Conservation (phyloP, 208 protist genomes). For the Hexamita inflata region DNA sequence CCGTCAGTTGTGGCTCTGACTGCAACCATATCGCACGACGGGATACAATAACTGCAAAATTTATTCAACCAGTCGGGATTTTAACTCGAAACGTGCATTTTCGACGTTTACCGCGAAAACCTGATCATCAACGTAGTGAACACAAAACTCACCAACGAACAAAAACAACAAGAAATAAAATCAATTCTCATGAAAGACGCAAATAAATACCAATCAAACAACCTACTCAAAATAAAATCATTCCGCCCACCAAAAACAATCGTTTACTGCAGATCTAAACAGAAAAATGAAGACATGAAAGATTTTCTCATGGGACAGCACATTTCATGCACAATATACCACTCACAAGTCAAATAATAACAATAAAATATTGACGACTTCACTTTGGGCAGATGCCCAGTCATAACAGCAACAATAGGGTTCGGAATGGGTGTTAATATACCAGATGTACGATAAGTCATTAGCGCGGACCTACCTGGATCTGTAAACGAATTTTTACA, state of each 20-base stretch:
- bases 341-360: not conserved
- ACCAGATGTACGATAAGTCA: not conserved
- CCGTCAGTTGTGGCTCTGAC: not conserved
- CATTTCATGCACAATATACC: not conserved
- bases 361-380: not conserved
- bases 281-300: not conserved
- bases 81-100: not conserved
- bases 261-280: not conserved
- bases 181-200: no score
- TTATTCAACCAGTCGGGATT: not conserved
- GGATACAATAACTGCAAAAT: not conserved
- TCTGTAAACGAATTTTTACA: not conserved
- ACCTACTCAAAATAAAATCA: not conserved
- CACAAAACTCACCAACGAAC: no score
- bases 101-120: not conserved
- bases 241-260: not conserved
- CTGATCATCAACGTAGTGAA: no score
- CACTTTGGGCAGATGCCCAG: no score
- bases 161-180: no score
- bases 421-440: not conserved
- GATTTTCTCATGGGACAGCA: not conserved
- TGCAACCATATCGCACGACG: not conserved
- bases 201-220: no score
- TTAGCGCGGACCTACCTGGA: not conserved
- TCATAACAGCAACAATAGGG: not conserved